Evolutionary conservation across 108 stramenopile species (phyloP).

Genomic region (Fragilaria radians): DNA sequence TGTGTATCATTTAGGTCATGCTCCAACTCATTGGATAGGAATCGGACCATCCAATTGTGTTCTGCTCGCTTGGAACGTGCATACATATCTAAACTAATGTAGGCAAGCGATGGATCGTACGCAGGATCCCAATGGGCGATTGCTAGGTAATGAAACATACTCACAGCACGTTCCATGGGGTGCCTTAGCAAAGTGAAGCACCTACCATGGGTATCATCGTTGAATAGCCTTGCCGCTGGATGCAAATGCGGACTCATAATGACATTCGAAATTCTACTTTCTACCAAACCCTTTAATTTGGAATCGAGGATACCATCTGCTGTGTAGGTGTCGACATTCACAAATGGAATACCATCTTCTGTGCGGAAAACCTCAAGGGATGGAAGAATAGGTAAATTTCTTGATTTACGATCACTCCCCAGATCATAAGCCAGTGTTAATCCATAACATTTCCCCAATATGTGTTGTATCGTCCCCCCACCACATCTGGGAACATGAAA

Average conservation of each 20-base stretch:
- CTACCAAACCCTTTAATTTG: slow-evolving; percentile 25
- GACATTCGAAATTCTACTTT: slow-evolving; percentile 30
- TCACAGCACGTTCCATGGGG: slow-evolving; percentile 35
- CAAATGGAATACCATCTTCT: slow-evolving; percentile 3
- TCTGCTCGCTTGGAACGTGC: slow-evolving; percentile 21
- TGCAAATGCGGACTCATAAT: slow-evolving; percentile 29
- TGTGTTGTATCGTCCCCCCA: slow-evolving; percentile 5
- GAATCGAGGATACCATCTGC: slow-evolving; percentile 29
- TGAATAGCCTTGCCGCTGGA: slow-evolving; percentile 23
- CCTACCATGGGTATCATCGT: slow-evolving; percentile 8
- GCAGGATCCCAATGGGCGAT: slow-evolving; percentile 40
- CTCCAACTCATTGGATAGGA: slow-evolving; percentile 25
- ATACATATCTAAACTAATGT: slow-evolving; percentile 28
- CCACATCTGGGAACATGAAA: slow-evolving; percentile 11
- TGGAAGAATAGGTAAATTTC: neutral
- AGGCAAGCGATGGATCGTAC: slow-evolving; percentile 24
- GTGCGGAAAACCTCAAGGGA: neutral
- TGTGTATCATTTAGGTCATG: slow-evolving; percentile 32
- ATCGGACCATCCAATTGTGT: slow-evolving; percentile 38
- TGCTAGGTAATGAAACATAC: slow-evolving; percentile 35
- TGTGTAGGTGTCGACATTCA: slow-evolving; percentile 41
- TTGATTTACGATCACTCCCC: slow-evolving; percentile 1
- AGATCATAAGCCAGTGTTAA: slow-evolving; percentile 2
- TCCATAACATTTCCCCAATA: slow-evolving; percentile 11
- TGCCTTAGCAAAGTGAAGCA: slow-evolving; percentile 15